A percentile compares a stretch with the other conserved stretches of the same genome.
Evolutionary conservation across 2,329 filamentous ascomycete genomes (phyloP).

Genomic region (Ophiognomonia clavigignenti-juglandacearum): DNA sequence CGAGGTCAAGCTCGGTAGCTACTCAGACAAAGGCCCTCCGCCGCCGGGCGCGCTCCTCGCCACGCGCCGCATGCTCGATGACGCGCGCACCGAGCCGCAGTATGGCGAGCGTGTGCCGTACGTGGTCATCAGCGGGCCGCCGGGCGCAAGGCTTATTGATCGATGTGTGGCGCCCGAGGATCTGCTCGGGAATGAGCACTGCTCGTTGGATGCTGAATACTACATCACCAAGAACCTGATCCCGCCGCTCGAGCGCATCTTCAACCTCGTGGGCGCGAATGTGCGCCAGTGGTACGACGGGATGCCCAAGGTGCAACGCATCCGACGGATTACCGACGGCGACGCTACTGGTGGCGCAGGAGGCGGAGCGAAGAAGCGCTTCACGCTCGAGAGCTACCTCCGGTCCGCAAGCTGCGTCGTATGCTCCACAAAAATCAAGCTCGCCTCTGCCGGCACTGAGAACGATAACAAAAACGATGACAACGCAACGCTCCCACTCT

Average conservation of each 20-base stretch:
- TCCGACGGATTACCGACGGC: constrained; percentile 53
- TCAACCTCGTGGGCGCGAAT: constrained; percentile 91
- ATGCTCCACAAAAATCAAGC: constrained; percentile 56
- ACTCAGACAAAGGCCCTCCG: constrained; percentile 72
- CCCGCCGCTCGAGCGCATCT: constrained; percentile 90
- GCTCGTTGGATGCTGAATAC: constrained; percentile 87
- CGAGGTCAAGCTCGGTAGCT: constrained; percentile 86
- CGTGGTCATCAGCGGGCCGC: constrained; percentile 84
- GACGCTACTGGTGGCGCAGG: constrained; percentile 17
- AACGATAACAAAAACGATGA: constrained; percentile 18
- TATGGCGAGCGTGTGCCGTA: constrained; percentile 95
- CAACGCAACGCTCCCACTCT: constrained; percentile 44
- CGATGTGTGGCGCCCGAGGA: constrained; percentile 86
- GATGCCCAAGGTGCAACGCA: constrained; percentile 85
- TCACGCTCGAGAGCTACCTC: constrained; percentile 94
- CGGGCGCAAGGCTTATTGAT: constrained; percentile 79
- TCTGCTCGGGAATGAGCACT: constrained; percentile 69
- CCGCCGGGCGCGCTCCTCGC: constrained; percentile 88
- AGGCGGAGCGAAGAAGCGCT: constrained; percentile 40
- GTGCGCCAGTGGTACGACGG: constrained; percentile 91
- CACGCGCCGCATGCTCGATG: constrained; percentile 77
- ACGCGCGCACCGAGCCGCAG: constrained; percentile 83
- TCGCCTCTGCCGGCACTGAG: constrained; percentile 20
- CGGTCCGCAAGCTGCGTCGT: constrained; percentile 72
- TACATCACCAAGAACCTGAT: constrained; percentile 97